A percentile compares a stretch with the other conserved stretches of the same genome.
Evolutionary conservation across 2,329 filamentous ascomycete species (phyloP).

Genomic region (Neonectria neomacrospora): DNA sequence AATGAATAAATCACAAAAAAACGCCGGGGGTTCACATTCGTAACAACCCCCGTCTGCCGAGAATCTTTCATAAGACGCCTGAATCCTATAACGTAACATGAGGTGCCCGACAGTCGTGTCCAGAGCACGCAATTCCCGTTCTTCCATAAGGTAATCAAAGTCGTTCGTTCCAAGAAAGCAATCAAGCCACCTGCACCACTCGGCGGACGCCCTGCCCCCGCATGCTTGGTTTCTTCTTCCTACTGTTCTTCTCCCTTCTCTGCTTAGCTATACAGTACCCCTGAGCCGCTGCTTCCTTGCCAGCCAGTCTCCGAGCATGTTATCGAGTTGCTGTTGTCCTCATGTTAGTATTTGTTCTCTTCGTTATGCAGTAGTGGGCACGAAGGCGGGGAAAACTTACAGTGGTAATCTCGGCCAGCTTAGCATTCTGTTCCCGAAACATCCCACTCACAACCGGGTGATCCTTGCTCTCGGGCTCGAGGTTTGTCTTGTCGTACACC

Average conservation of each 20-base stretch:
- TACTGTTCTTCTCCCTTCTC: slow-evolving; percentile 2
- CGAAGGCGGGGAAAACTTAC: slow-evolving; percentile 55
- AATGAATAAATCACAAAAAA: slow-evolving; percentile 24
- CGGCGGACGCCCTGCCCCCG: slow-evolving; percentile 17
- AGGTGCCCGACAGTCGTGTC: slow-evolving; percentile 40
- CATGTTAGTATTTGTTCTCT: slow-evolving; percentile 29
- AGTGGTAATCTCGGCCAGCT: slow-evolving; percentile 85
- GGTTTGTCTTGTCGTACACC: slow-evolving; percentile 90
- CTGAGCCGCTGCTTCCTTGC: slow-evolving; percentile 74
- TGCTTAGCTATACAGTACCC: slow-evolving; percentile 54
- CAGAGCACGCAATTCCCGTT: slow-evolving; percentile 38
- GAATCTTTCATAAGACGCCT: slow-evolving; percentile 41
- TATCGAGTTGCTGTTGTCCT: slow-evolving; percentile 77
- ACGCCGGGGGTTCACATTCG: slow-evolving; percentile 39
- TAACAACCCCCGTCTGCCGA: slow-evolving; percentile 38
- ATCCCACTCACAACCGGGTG: slow-evolving; percentile 85
- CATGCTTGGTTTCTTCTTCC: slow-evolving; percentile 16
- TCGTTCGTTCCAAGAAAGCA: slow-evolving; percentile 41
- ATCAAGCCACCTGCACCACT: slow-evolving; percentile 20
- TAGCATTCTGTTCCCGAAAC: slow-evolving; percentile 88
- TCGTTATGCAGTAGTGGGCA: neutral
- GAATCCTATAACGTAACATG: slow-evolving; percentile 42
- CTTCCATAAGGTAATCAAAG: slow-evolving; percentile 43
- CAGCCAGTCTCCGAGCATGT: slow-evolving; percentile 85
- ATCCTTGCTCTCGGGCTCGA: slow-evolving; percentile 81